Conservation (phyloP, 768 basidiomycete species). For the Calocera cornea region DNA sequence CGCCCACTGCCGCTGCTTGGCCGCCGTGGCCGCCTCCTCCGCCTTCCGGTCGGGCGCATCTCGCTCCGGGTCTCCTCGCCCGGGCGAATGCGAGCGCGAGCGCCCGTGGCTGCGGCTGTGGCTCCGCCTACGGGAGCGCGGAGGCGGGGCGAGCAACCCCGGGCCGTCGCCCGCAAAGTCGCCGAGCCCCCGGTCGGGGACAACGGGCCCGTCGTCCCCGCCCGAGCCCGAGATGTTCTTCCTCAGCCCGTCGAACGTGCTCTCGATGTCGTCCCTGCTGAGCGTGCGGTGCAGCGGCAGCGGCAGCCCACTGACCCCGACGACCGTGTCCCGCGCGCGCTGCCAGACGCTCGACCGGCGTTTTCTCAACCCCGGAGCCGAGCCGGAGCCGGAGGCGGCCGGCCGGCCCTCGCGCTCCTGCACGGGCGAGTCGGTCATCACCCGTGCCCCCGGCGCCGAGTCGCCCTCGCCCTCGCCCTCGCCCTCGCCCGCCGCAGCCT, state of each 20-base stretch:
- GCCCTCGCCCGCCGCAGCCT: constrained; percentile 7
- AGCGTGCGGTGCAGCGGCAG: not conserved
- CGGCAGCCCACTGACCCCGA: not conserved
- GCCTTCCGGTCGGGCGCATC: constrained; percentile 7
- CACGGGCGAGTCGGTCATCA: not conserved
- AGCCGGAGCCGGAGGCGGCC: not conserved
- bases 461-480: constrained; percentile 10
- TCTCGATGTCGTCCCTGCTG: constrained; percentile 3
- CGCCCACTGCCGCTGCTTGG: constrained; percentile 6
- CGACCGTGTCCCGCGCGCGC: not conserved
- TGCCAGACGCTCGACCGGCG: not conserved
- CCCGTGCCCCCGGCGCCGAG: not conserved
- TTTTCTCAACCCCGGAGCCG: not conserved
- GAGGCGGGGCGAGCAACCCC: too few relatives aligned
- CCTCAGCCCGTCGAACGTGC: not conserved
- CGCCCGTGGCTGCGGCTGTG: not conserved
- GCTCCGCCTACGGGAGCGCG: too few relatives aligned
- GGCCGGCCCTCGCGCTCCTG: not conserved
- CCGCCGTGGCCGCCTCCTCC: constrained; percentile 6
- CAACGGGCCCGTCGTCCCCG: not conserved
- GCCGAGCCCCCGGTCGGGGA: not conserved
- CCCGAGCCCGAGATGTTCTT: not conserved
- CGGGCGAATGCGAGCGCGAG: constrained; percentile 16
- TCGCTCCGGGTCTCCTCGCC: constrained; percentile 11
- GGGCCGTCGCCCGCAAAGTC: too few relatives aligned